These are phyloP conservation scores for Geotrichum candidum DNA, from an alignment of 1,139 yeast species.

Conservation along the genomic window DNA sequence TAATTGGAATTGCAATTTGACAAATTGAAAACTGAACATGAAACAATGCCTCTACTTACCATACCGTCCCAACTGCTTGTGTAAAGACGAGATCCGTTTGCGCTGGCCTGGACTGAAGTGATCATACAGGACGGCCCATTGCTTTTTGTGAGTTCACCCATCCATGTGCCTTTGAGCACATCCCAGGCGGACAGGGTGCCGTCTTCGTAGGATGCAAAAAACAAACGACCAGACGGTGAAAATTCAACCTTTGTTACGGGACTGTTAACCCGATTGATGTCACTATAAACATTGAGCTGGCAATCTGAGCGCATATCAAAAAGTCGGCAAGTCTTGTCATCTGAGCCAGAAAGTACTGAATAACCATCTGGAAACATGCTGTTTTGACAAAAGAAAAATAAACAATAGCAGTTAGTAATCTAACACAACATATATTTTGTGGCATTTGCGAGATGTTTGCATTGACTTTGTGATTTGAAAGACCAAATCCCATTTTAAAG, in stretches of 20 bases:
- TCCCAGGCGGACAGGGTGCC: constrained; percentile 79
- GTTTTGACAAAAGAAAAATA: background rate
- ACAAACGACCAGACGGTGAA: constrained; percentile 67
- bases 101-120: constrained; percentile 59
- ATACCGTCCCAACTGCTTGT: constrained; percentile 37
- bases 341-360: constrained; percentile 57
- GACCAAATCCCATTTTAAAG: no score
- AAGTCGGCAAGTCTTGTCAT: constrained; percentile 67
- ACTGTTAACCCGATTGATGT: constrained; percentile 29
- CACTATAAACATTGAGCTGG: constrained; percentile 50
- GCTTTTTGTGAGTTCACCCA: constrained; percentile 41
- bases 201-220: constrained; percentile 73
- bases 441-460: no score
- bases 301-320: constrained; percentile 78
- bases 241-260: constrained; percentile 62
- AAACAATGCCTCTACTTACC: constrained; percentile 13
- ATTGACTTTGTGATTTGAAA: no score
- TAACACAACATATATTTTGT: no score
- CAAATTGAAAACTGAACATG: background rate
- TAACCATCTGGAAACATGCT: constrained; percentile 61
- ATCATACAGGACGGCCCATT: constrained; percentile 43
- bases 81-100: constrained; percentile 53
- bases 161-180: constrained; percentile 54
- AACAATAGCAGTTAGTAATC: background rate
- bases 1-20: background rate